Base-by-base conservation (phyloP, 139 green algal genomes). In the Volvox reticuliferus region DNA sequence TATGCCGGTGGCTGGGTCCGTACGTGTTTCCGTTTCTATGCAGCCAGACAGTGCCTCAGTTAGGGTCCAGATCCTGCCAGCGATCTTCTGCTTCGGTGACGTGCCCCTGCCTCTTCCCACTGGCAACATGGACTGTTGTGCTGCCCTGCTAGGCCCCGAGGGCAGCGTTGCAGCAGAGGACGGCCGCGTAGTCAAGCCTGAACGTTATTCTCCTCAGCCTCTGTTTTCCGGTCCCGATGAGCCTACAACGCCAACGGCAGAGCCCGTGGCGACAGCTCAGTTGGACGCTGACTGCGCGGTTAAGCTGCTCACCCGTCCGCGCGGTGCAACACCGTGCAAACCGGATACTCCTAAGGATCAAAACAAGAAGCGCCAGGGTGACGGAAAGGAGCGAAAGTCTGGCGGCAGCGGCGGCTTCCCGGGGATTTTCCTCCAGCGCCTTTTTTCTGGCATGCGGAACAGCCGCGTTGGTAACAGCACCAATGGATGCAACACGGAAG, bases 311-410 rank as follows among this genome's bases (percentile, higher is more conserved):
- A 81, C 75, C 12, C 75, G 33, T 1, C 32, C 75, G 16, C 75
- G 75, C 75, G 75, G 75, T 24, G 26, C 32, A 30, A 50, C 75
- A 1, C 33, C 30, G 28, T 81, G 13, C 22, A 81, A 81, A 55
- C 65, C 65, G 12, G 65, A 35, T 36, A 68, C 82, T 14, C 22
- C 82, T 3, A 89, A 89, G 68, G 84, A 89, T n/a, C 84, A 89
- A 30, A 89, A 24, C 36, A 89, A 68, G 36, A 5, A 13, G 1
- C 26, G 17, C 32, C 36, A 61, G 12, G 84, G 5, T 22, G 67
- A n/a, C 3, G 68, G 1, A 5, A 81, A 80, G 68, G 82, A 63
- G 13, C 14, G 44, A 55, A 55, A 55, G 44, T 55, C 20, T 36
- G 14, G 12, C 13, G 67, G 35, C 68, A 89, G 79, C 24, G 67